Conservation (phyloP, 1,284 basidiomycete species). For the Phaffia rhodozyma region DNA sequence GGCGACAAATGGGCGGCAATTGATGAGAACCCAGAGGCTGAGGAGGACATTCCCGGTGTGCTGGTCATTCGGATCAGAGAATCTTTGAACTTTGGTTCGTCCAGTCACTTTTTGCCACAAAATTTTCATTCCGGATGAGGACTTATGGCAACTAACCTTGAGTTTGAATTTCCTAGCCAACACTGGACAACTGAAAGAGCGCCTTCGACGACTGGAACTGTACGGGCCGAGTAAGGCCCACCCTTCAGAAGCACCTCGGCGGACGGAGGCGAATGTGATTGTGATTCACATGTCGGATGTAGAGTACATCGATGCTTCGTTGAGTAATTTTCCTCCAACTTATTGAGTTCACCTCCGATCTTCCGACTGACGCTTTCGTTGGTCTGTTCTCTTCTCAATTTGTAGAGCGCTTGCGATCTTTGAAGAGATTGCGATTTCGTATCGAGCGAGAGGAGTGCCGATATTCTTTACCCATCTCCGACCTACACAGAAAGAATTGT, state of each 20-base stretch:
- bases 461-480: conserved; percentile 70
- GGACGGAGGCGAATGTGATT: conserved; percentile 45
- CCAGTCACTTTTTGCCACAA: conserved; percentile 13
- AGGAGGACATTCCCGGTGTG: conserved; percentile 62
- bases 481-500: conserved; percentile 44
- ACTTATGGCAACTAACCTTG: not conserved
- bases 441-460: conserved; percentile 53
- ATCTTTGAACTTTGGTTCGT: conserved; percentile 61
- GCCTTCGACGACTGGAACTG: conserved; percentile 59
- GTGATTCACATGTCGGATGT: conserved; percentile 39
- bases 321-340: conserved; percentile 36
- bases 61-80: conserved; percentile 71
- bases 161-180: conserved; percentile 46
- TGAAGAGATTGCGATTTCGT: conserved; percentile 63
- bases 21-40: conserved; percentile 60
- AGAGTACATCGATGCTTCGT: conserved; percentile 69
- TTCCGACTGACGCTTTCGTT: not conserved
- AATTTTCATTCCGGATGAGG: not conserved
- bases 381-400: no score
- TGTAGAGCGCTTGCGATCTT: conserved; percentile 71
- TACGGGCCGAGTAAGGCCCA: conserved; percentile 48
- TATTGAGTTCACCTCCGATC: conserved; percentile 20
- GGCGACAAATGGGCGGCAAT: conserved; percentile 66
- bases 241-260: conserved; percentile 69
- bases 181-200: conserved; percentile 73